Evolutionary conservation across 495 filamentous ascomycete species (phyloP).

Genomic region (Aspergillus heteromorphus): DNA sequence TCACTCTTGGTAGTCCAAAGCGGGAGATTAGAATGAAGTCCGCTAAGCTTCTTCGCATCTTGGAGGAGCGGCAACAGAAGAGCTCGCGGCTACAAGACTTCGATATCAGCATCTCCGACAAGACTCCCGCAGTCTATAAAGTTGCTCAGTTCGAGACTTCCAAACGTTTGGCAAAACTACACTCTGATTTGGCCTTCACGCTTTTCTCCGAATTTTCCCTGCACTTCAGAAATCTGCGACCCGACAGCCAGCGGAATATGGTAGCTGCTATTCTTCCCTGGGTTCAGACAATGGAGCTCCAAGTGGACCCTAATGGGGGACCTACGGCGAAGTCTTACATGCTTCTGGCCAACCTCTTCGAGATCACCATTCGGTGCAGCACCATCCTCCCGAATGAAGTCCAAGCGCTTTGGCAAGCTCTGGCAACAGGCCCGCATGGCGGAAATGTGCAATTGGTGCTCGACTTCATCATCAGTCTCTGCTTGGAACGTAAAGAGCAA

Average conservation of each 20-base stretch:
- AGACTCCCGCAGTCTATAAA: conserved; percentile 97
- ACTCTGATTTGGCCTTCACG: conserved; percentile 82
- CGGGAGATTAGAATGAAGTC: conserved; percentile 84
- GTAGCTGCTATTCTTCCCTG: conserved; percentile 91
- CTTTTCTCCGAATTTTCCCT: conserved; percentile 91
- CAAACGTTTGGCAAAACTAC: conserved; percentile 78
- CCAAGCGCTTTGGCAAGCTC: conserved; percentile 93
- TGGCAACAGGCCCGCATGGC: conserved; percentile 86
- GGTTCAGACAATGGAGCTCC: conserved; percentile 90
- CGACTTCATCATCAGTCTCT: conserved; percentile 91
- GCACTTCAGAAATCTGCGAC: conserved; percentile 79
- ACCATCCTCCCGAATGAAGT: conserved; percentile 90
- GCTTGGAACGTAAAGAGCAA: conserved; percentile 87
- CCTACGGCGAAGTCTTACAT: conserved; percentile 90
- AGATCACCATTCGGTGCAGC: conserved; percentile 91
- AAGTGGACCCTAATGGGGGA: conserved; percentile 89
- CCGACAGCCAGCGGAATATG: conserved; percentile 83
- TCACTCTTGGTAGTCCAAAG: conserved; percentile 85
- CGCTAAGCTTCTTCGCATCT: conserved; percentile 70
- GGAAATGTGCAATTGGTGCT: conserved; percentile 95
- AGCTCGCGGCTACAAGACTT: conserved; percentile 92
- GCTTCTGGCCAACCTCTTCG: conserved; percentile 89
- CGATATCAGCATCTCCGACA: conserved; percentile 96
- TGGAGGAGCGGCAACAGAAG: conserved; percentile 80
- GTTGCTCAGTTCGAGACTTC: conserved; percentile 95